These are phyloP conservation scores for Claviceps citrina DNA, from an alignment of 2,329 filamentous ascomycete genomes.

Conservation along the genomic window DNA sequence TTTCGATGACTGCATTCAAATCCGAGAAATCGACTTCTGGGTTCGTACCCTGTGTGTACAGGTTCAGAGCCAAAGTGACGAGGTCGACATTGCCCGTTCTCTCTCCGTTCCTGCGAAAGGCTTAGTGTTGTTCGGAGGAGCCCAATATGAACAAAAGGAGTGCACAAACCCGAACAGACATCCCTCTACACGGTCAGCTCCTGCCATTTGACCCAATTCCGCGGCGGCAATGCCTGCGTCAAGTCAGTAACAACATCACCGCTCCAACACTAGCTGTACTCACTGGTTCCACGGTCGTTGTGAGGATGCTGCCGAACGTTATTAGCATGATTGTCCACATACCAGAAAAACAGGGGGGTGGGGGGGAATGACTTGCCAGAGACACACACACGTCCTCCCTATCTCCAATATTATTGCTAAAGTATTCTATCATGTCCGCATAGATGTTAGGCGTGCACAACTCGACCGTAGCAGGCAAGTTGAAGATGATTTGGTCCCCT, in stretches of 20 bases:
- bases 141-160: background rate
- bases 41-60: constrained; percentile 84
- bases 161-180: constrained; percentile 44
- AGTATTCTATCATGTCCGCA: constrained; percentile 92
- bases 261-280: constrained; percentile 25
- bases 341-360: no score
- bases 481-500: constrained; percentile 74
- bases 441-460: constrained; percentile 90
- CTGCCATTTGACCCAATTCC: constrained; percentile 90
- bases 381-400: constrained; percentile 78
- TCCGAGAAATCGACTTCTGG: constrained; percentile 85
- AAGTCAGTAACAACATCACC: constrained; percentile 36
- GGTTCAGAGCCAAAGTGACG: constrained; percentile 79
- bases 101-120: constrained; percentile 57
- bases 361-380: constrained; percentile 24
- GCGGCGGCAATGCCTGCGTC: constrained; percentile 45
- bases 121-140: background rate
- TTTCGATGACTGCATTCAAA: constrained; percentile 68
- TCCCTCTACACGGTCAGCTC: constrained; percentile 84
- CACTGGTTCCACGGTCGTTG: constrained; percentile 62
- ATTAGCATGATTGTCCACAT: background rate
- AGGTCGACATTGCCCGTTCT: constrained; percentile 90
- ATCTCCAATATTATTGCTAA: constrained; percentile 72
- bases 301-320: constrained; percentile 49
- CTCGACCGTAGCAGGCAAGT: constrained; percentile 90